Evolutionary conservation across 148 eudicot genomes (phyloP), one percentile per base, ranked within the genome.

Genomic region (Amaranthus cruentus): DNA sequence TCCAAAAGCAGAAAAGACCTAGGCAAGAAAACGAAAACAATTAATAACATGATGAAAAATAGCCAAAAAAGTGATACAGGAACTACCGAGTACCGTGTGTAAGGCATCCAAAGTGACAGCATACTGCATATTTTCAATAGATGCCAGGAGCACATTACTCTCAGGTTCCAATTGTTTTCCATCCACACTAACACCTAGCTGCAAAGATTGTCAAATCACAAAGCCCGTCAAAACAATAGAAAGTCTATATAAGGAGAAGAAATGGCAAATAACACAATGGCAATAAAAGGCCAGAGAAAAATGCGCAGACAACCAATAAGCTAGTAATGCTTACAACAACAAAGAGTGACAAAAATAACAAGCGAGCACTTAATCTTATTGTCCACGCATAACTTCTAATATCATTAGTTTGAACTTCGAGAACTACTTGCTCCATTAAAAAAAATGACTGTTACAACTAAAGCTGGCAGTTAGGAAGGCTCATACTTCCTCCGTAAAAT

Each of bases 1-100:
- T 42, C 99, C 99, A 88, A 91, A 91, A 46, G 99, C 84, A 44
- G 99, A 87, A 75, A 95, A 95, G 75, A 95, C 99, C 99, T 95
- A 55, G 74, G 51, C 6, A 47, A 75, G 71, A 18, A 14, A 55
- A 58, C 60, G 49, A 62, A 69, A 65, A 43, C 62, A 57, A 52
- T 66, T 42, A 66, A 47, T 21, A 10, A 65, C 67, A 47, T 6
- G 6, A 56, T 7, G 28, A 0, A 14, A 57, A 68, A 51, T 11
- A 44, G 68, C 56, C 82, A 64, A 47, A 65, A 64, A 42, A 44
- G 53, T 44, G 11, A 2, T 9, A 51, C 62, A 56, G 13, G 53
- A 28, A 14, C 9, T 71, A 54, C 55, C 43, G 61, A 55, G 38
- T 91, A 94, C 98, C 97, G 83, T 88, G 69, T 91, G 93, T 55